phyloP scores from a whole-genome alignment of 2,329 filamentous ascomycete species.

The Volutella citrinella region DNA sequence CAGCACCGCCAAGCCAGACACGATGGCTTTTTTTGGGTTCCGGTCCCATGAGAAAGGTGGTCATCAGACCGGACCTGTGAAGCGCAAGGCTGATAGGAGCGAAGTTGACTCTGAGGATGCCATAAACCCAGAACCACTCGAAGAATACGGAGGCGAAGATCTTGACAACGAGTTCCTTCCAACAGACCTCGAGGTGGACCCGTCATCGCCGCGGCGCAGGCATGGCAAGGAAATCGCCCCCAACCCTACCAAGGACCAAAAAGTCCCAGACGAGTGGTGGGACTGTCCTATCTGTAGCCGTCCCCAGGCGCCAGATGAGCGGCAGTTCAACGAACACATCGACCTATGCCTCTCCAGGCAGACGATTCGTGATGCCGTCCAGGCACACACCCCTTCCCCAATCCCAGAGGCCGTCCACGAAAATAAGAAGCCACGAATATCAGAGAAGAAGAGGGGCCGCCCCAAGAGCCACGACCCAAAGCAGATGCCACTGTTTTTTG shows the following conservation, averaged over 20 bases:
- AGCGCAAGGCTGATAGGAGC: too few species aligned
- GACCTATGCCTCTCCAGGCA: conserved; percentile 85
- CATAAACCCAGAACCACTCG: too few species aligned
- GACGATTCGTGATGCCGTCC: conserved; percentile 80
- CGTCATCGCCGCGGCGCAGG: too few species aligned
- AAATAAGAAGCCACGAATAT: conserved; percentile 33
- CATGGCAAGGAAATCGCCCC: conserved; percentile 53
- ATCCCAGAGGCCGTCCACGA: conserved; percentile 32
- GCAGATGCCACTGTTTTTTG: conserved; percentile 54
- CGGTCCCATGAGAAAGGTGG: conserved; percentile 32
- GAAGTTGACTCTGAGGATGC: too few species aligned
- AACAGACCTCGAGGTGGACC: too few species aligned
- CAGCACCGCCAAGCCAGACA: conserved; percentile 76
- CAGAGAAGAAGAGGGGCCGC: conserved; percentile 39
- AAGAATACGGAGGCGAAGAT: conserved; percentile 16
- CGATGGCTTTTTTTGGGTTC: conserved; percentile 76
- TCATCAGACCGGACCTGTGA: too few species aligned
- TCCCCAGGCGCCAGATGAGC: conserved; percentile 72
- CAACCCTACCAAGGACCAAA: conserved; percentile 40
- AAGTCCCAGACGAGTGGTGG: conserved; percentile 58
- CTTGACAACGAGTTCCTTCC: conserved; percentile 11
- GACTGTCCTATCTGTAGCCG: conserved; percentile 84
- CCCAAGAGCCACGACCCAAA: conserved; percentile 37
- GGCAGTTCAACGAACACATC: conserved; percentile 83
- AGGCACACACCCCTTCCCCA: conserved; percentile 40